Evolutionary conservation across 177 flowering plant species (phyloP), one percentile per base, ranked within the genome.

Genomic region (Vitis hybrid): DNA sequence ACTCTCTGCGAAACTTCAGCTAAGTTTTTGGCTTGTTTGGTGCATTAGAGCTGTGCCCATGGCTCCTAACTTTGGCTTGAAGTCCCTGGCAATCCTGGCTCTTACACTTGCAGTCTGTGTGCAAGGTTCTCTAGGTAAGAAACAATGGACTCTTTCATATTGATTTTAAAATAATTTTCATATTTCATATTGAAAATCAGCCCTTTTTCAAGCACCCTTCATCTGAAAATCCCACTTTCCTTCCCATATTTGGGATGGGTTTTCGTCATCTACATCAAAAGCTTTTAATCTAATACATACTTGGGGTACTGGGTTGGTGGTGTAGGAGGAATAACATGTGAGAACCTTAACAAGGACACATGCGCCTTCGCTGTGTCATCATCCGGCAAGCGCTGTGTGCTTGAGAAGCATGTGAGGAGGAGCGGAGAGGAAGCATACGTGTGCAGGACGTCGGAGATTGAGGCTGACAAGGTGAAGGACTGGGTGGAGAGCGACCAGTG

Each of bases 351-450:
- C 64, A 66, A 76, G 47, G 76, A 76, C 62, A 68, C 62, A 20
- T 85, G 86, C 59, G 83, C 84, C 2, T 85, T 74, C 52, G 83
- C 88, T 0, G 84, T 85, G 18, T 81, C 88, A 15, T 77, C 83
- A 13, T 57, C 79, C 1, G 81, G 88, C n/a, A 81, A 75, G 53
- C 77, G 88, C 5, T 82, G 88, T 53, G 77, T 82, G 59, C 79
- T 84, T 4, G 87, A 84, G 79, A 82, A 84, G 74, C 73, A 64
- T 1, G 78, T 75, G 70, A 64, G 14, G 67, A 72, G 84, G 62
- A 71, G 68, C 38, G 84, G 83, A n/a, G 74, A 71, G 54, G 82
- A 82, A 14, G 72, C 49, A 4, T 82, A 80, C 70, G 70, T 72
- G 8, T 82, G 85, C 70, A 64, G 75, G 7, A 15, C 86, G 2